phyloP scores from a whole-genome alignment of 2,329 filamentous ascomycete species.

The Coleophoma cylindrospora region DNA sequence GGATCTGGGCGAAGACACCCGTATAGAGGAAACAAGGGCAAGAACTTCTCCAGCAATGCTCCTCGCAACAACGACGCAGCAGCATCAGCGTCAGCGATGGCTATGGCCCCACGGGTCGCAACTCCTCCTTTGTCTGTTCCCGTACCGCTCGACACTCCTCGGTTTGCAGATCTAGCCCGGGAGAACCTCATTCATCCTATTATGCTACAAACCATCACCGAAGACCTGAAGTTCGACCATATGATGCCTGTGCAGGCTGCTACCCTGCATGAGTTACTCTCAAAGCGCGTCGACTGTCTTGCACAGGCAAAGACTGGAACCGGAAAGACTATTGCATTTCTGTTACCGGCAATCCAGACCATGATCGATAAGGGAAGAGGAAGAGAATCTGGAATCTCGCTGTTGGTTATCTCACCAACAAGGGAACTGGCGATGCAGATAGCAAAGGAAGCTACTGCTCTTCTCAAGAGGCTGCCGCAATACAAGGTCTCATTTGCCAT shows the following conservation, averaged over 20 bases:
- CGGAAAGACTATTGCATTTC: constrained; percentile 92
- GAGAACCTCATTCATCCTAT: constrained; percentile 38
- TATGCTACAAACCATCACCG: constrained; percentile 54
- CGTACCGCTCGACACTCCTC: constrained; percentile 38
- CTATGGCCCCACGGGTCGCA: constrained; percentile 15
- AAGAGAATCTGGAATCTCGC: constrained; percentile 52
- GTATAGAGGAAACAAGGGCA: constrained; percentile 15
- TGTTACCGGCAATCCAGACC: constrained; percentile 75
- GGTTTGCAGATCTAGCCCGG: constrained; percentile 40
- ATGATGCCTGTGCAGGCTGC: constrained; percentile 93
- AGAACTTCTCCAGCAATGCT: constrained; percentile 13
- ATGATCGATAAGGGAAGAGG: constrained; percentile 44
- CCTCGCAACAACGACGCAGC: constrained; percentile 9
- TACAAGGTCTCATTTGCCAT: constrained; percentile 70
- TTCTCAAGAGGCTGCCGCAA: constrained; percentile 22
- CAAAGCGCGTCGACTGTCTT: constrained; percentile 60
- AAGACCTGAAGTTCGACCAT: constrained; percentile 67
- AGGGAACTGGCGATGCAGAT: constrained; percentile 80
- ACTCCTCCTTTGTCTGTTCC: constrained; percentile 30
- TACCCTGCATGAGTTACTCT: constrained; percentile 76
- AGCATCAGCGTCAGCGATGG: constrained; percentile 25
- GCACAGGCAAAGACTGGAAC: constrained; percentile 97
- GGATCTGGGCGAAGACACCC: constrained; percentile 14
- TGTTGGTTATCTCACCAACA: constrained; percentile 73
- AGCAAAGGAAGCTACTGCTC: constrained; percentile 62